Evolutionary conservation across 2,329 filamentous ascomycete species (phyloP).

Genomic region (Pezicula carpinea): DNA sequence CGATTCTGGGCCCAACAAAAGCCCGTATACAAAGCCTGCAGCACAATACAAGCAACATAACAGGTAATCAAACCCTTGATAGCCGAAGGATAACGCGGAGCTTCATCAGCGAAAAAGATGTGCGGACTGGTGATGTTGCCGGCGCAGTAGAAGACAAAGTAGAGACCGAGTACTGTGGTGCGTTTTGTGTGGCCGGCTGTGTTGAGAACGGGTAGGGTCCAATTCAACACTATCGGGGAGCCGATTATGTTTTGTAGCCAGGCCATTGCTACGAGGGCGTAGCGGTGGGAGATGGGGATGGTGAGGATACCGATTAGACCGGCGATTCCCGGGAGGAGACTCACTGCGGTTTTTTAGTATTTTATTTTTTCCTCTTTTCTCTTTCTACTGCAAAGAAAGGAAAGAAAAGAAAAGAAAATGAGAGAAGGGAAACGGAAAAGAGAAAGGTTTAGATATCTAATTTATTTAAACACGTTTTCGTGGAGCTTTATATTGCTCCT

Average conservation of each 20-base stretch:
- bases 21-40: slow-evolving; percentile 45
- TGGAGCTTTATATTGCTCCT: too few species aligned
- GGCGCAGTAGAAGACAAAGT: slow-evolving; percentile 69
- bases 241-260: slow-evolving; percentile 70
- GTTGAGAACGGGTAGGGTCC: slow-evolving; percentile 47
- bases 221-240: slow-evolving; percentile 33
- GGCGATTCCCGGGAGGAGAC: slow-evolving; percentile 3
- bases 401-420: too few species aligned
- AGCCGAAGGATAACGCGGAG: slow-evolving; percentile 61
- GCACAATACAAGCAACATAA: slow-evolving; percentile 61
- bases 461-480: too few species aligned
- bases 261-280: slow-evolving; percentile 56
- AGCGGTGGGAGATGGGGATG: slow-evolving; percentile 60
- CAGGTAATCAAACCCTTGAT: slow-evolving; percentile 64
- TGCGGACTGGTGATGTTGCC: slow-evolving; percentile 71
- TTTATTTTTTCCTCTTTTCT: too few species aligned
- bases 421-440: too few species aligned
- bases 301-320: slow-evolving; percentile 39
- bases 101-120: slow-evolving; percentile 57
- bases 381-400: too few species aligned
- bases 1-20: slow-evolving; percentile 54
- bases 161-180: slow-evolving; percentile 64
- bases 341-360: background rate
- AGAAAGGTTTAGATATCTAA: too few species aligned
- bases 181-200: slow-evolving; percentile 73